These are phyloP conservation scores for Arabidopsis hybrid DNA, from an alignment of 441 rosid species.

Conservation along the genomic window DNA sequence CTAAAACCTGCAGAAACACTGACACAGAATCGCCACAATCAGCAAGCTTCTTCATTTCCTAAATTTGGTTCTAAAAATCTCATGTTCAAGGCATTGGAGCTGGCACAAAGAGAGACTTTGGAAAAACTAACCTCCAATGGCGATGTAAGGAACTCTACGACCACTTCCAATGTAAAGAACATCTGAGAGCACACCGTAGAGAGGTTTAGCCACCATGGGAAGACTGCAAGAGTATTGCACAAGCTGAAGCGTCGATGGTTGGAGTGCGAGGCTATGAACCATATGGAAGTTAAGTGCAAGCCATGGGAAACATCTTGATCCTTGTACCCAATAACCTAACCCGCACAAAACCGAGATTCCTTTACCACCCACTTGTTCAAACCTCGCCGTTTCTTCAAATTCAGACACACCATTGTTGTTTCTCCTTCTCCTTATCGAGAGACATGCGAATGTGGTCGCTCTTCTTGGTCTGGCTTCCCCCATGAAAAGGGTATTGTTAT, in stretches of 20 bases:
- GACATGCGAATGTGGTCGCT: conserved; percentile 42
- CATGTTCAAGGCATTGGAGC: not conserved
- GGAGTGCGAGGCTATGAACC: conserved; percentile 67
- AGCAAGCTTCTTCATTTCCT: not conserved
- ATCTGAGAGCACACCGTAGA: conserved; percentile 82
- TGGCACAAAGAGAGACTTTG: not conserved
- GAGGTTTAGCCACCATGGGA: conserved; percentile 89
- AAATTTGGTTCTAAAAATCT: not conserved
- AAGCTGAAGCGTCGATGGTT: conserved; percentile 79
- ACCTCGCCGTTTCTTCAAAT: conserved; percentile 48
- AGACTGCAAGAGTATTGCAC: conserved; percentile 72
- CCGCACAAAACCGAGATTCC: conserved; percentile 66
- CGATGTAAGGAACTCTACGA: conserved; percentile 76
- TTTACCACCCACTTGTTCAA: conserved; percentile 48
- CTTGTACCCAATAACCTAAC: conserved; percentile 84
- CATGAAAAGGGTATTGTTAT: conserved; percentile 36
- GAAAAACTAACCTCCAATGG: conserved; percentile 67
- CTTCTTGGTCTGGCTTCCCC: conserved; percentile 43
- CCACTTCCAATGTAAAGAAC: conserved; percentile 66
- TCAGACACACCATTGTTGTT: conserved; percentile 43
- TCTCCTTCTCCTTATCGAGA: conserved; percentile 44
- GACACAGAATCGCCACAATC: not conserved
- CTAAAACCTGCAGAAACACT: conserved; percentile 75
- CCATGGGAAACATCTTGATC: conserved; percentile 91
- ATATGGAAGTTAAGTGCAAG: conserved; percentile 82